Evolutionary conservation across 345 rosid species (phyloP).

Genomic region (Garcia nutans): DNA sequence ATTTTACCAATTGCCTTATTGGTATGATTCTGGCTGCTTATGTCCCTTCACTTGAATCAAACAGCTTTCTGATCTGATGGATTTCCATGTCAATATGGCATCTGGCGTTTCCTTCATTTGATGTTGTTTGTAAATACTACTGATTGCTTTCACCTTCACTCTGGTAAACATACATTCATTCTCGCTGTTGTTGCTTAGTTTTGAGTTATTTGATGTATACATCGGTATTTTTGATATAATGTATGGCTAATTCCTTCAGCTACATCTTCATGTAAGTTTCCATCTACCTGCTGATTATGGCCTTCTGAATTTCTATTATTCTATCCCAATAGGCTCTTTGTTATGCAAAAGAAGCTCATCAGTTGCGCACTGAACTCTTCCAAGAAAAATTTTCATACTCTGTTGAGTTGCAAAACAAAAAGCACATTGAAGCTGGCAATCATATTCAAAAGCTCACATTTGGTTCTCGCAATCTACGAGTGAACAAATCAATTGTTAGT

Average conservation of each 20-base stretch:
- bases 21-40: neutral
- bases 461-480: conserved; percentile 44
- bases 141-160: no score
- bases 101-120: neutral
- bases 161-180: no score
- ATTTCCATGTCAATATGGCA: neutral
- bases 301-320: conserved; percentile 5
- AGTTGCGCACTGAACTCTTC: conserved; percentile 65
- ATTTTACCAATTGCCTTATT: neutral
- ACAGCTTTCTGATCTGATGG: neutral
- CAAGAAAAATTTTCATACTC: conserved; percentile 65
- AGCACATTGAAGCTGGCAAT: conserved; percentile 42
- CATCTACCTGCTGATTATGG: neutral
- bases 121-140: neutral
- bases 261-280: neutral
- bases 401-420: conserved; percentile 50
- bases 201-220: neutral
- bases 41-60: neutral
- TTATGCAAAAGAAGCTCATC: conserved; percentile 75
- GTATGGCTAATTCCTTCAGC: neutral
- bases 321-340: conserved; percentile 61
- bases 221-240: neutral
- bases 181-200: neutral
- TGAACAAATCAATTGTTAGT: conserved; percentile 45
- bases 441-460: conserved; percentile 36